Conservation (phyloP, 139 green algal genomes). For the Coccomyxa sp. region DNA sequence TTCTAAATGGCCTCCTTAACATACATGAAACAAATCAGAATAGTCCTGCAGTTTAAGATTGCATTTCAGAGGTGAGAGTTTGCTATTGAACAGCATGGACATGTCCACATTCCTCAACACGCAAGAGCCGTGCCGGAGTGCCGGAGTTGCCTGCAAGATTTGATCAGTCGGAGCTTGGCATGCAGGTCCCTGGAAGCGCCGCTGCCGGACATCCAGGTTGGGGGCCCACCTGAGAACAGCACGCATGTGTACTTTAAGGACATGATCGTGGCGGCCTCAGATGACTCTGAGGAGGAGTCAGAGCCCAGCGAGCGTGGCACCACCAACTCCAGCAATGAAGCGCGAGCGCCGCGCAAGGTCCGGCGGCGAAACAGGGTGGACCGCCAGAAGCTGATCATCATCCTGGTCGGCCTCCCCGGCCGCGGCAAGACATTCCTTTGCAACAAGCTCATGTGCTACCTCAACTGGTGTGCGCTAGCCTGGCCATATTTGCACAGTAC, state of each 20-base stretch:
- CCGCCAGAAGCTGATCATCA: slow-evolving; percentile 79
- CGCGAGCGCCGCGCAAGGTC: background rate
- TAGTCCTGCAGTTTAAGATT: no score
- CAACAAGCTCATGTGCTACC: slow-evolving; percentile 85
- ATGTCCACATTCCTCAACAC: background rate
- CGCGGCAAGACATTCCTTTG: slow-evolving; percentile 90
- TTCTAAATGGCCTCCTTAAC: no score
- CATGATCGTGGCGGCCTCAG: slow-evolving; percentile 29
- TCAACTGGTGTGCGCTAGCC: slow-evolving; percentile 62
- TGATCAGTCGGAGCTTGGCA: background rate
- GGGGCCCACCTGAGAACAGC: slow-evolving; percentile 18
- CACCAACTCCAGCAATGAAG: background rate
- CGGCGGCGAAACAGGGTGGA: slow-evolving; percentile 22
- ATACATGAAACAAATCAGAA: no score
- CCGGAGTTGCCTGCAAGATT: background rate
- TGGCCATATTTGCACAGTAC: background rate
- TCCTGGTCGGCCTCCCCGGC: slow-evolving; percentile 82
- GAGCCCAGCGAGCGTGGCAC: background rate
- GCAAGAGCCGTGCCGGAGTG: background rate
- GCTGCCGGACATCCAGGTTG: background rate
- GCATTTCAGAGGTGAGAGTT: no score
- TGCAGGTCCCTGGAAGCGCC: background rate
- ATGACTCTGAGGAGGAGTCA: slow-evolving; percentile 21
- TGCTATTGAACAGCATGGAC: background rate
- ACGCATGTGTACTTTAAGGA: slow-evolving; percentile 31